phyloP scores from a whole-genome alignment of 2,329 filamentous ascomycete species.

The Chalaropsis ovoidea region DNA sequence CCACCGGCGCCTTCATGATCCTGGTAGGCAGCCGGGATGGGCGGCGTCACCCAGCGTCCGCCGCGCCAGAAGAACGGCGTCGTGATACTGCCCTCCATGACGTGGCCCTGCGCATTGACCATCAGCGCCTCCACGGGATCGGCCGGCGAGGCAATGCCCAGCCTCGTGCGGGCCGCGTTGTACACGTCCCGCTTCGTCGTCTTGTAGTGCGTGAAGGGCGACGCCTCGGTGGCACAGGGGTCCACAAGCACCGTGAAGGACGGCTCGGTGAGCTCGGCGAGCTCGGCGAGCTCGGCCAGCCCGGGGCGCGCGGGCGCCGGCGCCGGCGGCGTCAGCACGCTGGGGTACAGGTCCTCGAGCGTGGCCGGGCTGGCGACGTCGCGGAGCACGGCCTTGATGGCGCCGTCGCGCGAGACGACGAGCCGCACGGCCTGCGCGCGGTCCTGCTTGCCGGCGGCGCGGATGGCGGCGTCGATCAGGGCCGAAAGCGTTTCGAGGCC shows the following conservation, averaged over 20 bases:
- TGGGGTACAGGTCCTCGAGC: constrained; percentile 38
- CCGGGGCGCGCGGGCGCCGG: constrained; percentile 39
- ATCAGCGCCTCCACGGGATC: constrained; percentile 62
- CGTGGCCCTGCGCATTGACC: constrained; percentile 50
- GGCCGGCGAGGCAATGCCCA: constrained; percentile 39
- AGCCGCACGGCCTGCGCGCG: constrained; percentile 40
- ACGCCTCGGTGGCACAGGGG: constrained; percentile 34
- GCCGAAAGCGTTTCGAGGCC: constrained; percentile 39
- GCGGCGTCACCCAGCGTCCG: constrained; percentile 70
- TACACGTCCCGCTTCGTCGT: constrained; percentile 68
- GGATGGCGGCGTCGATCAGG: constrained; percentile 30
- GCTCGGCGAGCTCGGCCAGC: constrained; percentile 29
- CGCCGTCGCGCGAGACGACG: constrained; percentile 42
- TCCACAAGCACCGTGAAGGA: constrained; percentile 41
- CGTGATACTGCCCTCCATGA: constrained; percentile 81
- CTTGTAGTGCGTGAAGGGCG: constrained; percentile 73
- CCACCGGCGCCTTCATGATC: constrained; percentile 52
- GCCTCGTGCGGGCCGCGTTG: constrained; percentile 54
- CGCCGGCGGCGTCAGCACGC: constrained; percentile 32
- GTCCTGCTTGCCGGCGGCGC: background rate
- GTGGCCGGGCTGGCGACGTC: constrained; percentile 34
- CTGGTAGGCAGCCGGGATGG: constrained; percentile 39
- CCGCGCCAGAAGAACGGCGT: constrained; percentile 71
- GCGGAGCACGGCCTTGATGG: constrained; percentile 37
- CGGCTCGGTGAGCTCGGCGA: constrained; percentile 29